phyloP scores from a whole-genome alignment of 176 grass and related monocot genomes.

The Oryza glaberrima region DNA sequence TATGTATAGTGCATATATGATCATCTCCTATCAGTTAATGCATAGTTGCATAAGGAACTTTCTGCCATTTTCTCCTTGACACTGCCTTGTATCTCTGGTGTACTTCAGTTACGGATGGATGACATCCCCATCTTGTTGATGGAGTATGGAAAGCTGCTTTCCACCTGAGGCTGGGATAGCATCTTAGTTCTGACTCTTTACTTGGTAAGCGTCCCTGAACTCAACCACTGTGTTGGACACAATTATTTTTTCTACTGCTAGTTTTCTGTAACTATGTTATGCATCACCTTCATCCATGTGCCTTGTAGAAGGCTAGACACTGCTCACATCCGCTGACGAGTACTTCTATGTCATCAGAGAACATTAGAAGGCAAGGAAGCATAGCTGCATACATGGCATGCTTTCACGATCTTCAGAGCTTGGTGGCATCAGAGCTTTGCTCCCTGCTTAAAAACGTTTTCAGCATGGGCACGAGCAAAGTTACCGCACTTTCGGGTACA shows the following conservation, averaged over 20 bases:
- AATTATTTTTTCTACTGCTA: not conserved
- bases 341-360: not conserved
- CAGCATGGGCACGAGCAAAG: not conserved
- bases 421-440: not conserved
- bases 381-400: not conserved
- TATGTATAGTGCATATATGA: conserved; percentile 23
- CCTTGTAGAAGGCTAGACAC: not conserved
- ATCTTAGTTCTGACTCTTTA: conserved; percentile 15
- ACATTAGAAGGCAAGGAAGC: not conserved
- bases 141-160: conserved; percentile 73
- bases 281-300: not conserved
- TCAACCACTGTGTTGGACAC: not conserved
- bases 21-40: not conserved
- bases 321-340: not conserved
- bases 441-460: not conserved
- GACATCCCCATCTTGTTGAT: conserved; percentile 73
- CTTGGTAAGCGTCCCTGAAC: conserved; percentile 11
- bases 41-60: not conserved
- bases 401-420: not conserved
- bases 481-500: not conserved
- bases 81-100: conserved; percentile 25
- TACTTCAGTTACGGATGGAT: conserved; percentile 72
- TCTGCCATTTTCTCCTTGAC: conserved; percentile 17
- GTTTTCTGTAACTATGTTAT: not conserved
- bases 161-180: conserved; percentile 32